Conservation (phyloP, 768 basidiomycete genomes). For the Leucocoprinus leucothites region DNA sequence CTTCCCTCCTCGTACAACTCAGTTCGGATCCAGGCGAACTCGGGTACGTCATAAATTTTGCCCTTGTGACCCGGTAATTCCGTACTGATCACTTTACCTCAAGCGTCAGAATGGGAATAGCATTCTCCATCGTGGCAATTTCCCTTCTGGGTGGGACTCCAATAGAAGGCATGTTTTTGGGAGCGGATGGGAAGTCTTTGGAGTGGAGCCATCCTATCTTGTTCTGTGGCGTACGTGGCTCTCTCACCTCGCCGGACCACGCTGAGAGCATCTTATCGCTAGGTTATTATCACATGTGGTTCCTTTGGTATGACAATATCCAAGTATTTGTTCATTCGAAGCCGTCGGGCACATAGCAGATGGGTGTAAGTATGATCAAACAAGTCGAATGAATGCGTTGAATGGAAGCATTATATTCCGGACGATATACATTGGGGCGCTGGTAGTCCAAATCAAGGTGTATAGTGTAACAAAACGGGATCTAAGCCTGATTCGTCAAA, state of each 20-base stretch:
- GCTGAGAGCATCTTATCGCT: neutral
- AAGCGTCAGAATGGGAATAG: no score
- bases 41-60: no score
- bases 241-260: no score
- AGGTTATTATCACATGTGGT: conserved; percentile 27
- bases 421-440: neutral
- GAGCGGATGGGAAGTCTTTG: conserved; percentile 20
- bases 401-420: neutral
- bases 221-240: conserved; percentile 36
- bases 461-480: neutral
- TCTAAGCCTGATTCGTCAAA: conserved; percentile 30
- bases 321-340: conserved; percentile 22
- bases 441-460: neutral
- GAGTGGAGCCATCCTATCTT: conserved; percentile 37
- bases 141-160: conserved; percentile 47
- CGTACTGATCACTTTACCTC: no score
- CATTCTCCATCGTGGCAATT: conserved; percentile 43
- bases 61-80: no score
- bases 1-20: no score
- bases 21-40: no score
- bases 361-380: neutral
- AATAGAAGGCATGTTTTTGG: conserved; percentile 44
- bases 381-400: no score
- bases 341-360: conserved; percentile 3
- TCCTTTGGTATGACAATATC: conserved; percentile 28